Evolutionary conservation across 2,329 filamentous ascomycete species (phyloP).

Genomic region (Mariannaea elegans): DNA sequence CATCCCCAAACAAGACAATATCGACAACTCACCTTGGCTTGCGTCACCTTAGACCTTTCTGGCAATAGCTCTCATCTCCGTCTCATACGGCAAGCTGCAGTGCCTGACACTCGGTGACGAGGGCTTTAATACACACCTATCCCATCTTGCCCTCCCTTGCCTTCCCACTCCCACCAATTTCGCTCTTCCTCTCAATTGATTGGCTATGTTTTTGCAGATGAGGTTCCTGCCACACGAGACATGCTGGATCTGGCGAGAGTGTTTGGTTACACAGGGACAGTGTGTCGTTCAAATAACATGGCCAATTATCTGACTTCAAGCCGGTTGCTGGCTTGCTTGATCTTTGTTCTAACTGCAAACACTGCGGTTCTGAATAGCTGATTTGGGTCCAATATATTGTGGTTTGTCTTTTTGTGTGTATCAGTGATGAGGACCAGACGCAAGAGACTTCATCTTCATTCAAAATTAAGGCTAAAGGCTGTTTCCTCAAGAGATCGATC

Average conservation of each 20-base stretch:
- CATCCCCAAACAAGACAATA: conserved; percentile 2
- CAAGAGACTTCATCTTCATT: too few relatives aligned
- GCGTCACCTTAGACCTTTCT: conserved; percentile 21
- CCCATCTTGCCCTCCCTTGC: conserved; percentile 7
- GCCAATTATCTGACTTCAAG: not conserved
- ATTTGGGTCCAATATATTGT: too few relatives aligned
- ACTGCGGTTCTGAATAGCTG: too few relatives aligned
- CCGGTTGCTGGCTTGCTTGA: too few relatives aligned
- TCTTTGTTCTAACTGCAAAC: too few relatives aligned
- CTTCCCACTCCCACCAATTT: conserved; percentile 14
- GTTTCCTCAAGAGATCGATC: too few relatives aligned
- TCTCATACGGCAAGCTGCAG: conserved; percentile 24
- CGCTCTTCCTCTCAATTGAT: conserved; percentile 12
- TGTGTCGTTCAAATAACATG: not conserved
- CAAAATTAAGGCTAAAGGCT: too few relatives aligned
- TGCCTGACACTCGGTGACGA: conserved; percentile 8
- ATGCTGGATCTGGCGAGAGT: conserved; percentile 22
- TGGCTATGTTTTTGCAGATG: conserved; percentile 19
- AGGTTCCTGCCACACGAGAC: conserved; percentile 18
- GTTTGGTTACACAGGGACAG: conserved; percentile 13
- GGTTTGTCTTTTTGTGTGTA: too few relatives aligned
- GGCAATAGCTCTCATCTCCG: conserved; percentile 8
- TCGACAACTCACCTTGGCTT: conserved; percentile 24
- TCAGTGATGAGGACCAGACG: too few relatives aligned
- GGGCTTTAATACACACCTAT: not conserved